Percentiles rank a stretch among this genome's conserved stretches.
Conservation (phyloP, 176 grass and related monocot genomes). For the Carex pumila region DNA sequence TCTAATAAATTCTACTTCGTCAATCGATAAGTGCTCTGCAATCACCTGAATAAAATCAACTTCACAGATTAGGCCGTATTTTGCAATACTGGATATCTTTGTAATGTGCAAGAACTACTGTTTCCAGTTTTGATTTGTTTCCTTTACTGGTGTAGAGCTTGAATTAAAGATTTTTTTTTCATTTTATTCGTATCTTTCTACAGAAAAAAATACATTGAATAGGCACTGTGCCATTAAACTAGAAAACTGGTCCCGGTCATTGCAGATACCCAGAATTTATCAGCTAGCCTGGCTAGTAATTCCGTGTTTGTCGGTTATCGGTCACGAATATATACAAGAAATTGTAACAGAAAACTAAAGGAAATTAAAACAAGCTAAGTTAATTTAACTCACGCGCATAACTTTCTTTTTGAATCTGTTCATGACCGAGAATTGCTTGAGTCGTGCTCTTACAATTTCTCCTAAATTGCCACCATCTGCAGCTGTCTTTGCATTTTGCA, state of each 20-base stretch:
- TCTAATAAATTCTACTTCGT: slow-evolving; percentile 85
- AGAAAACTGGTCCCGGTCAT: no score
- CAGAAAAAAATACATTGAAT: no score
- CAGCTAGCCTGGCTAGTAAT: no score
- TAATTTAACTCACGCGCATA: slow-evolving; percentile 39
- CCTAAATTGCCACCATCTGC: slow-evolving; percentile 52
- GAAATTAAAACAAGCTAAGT: neutral
- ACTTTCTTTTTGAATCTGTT: slow-evolving; percentile 90
- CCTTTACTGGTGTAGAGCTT: no score
- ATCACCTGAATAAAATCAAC: slow-evolving; percentile 38
- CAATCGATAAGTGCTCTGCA: slow-evolving; percentile 78
- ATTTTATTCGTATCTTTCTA: no score
- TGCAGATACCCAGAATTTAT: no score
- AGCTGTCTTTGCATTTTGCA: slow-evolving; percentile 50
- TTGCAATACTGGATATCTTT: neutral
- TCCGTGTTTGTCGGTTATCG: neutral
- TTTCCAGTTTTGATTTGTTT: neutral
- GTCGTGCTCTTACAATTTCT: slow-evolving; percentile 51
- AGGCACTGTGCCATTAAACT: no score
- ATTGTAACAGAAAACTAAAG: neutral
- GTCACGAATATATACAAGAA: neutral
- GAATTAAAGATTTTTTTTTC: no score
- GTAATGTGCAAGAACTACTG: no score
- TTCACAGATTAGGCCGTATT: neutral
- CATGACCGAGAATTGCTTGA: slow-evolving; percentile 81